phyloP scores from a whole-genome alignment of 345 rosid species.

The thale cress (Arabidopsis thaliana) region DNA sequence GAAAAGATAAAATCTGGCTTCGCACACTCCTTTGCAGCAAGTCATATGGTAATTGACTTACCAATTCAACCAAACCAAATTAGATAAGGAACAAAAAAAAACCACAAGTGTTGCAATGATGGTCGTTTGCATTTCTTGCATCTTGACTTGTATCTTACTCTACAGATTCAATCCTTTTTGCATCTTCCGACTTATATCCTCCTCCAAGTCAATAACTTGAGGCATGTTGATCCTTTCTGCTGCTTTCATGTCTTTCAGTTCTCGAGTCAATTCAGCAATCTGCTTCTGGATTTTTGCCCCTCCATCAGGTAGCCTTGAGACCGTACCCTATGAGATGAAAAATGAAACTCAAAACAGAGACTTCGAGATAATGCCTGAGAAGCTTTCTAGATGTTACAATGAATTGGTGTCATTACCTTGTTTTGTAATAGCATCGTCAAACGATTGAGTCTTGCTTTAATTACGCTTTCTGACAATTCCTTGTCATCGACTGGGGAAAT shows the following conservation, averaged over 20 bases:
- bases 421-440: conserved; percentile 57
- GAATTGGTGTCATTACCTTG: conserved; percentile 57
- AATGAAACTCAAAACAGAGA: conserved; percentile 19
- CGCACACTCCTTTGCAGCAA: background rate
- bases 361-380: background rate
- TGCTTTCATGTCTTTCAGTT: conserved; percentile 58
- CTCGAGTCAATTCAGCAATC: conserved; percentile 62
- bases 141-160: conserved; percentile 22
- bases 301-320: conserved; percentile 77
- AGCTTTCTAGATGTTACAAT: conserved; percentile 5
- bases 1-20: conserved; percentile 6
- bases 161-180: conserved; percentile 62
- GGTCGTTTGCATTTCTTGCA: conserved; percentile 6
- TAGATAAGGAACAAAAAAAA: background rate
- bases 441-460: conserved; percentile 69
- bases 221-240: conserved; percentile 39
- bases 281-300: conserved; percentile 77
- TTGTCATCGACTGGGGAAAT: conserved; percentile 55
- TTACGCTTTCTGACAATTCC: conserved; percentile 70
- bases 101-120: conserved; percentile 4
- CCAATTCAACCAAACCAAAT: conserved; percentile 3
- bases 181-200: conserved; percentile 58
- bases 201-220: conserved; percentile 63
- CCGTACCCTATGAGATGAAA: conserved; percentile 52
- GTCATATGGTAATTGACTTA: conserved; percentile 42